phyloP scores from a whole-genome alignment of 176 grass and related monocot species.

The Sorghum bicolor region DNA sequence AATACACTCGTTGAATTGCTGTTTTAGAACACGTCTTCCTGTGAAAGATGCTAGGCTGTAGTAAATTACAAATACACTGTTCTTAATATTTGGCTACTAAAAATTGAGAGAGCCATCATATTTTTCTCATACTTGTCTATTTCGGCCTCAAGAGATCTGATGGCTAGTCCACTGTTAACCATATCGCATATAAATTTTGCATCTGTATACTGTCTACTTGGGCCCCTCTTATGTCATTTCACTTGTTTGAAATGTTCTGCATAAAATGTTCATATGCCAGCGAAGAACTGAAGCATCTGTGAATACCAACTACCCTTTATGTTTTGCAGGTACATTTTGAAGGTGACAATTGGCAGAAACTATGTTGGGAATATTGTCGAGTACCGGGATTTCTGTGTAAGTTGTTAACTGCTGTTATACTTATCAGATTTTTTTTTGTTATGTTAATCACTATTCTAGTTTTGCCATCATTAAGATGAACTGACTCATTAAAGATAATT shows the following conservation, averaged over 20 bases:
- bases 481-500: not conserved
- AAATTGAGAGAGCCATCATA: not conserved
- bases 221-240: not conserved
- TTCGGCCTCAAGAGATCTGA: not conserved
- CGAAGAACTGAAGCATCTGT: not conserved
- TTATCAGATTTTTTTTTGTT: not conserved
- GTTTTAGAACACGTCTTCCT: too few species aligned
- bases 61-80: not conserved
- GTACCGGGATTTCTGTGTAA: constrained; percentile 78
- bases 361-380: constrained; percentile 82
- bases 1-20: too few species aligned
- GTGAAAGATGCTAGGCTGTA: too few species aligned
- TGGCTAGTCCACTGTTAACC: not conserved
- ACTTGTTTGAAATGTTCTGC: not conserved
- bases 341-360: constrained; percentile 74
- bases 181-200: not conserved
- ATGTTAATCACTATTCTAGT: not conserved
- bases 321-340: constrained; percentile 63
- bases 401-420: not conserved
- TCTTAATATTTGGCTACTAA: not conserved
- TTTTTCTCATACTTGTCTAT: not conserved
- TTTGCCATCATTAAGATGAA: not conserved
- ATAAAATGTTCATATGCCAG: not conserved
- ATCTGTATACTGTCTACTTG: not conserved
- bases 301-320: not conserved